A percentile compares a stretch with the other conserved stretches of the same genome.
Evolutionary conservation across 1,284 basidiomycete genomes (phyloP).

Genomic region (Pisolithus thermaeus): DNA sequence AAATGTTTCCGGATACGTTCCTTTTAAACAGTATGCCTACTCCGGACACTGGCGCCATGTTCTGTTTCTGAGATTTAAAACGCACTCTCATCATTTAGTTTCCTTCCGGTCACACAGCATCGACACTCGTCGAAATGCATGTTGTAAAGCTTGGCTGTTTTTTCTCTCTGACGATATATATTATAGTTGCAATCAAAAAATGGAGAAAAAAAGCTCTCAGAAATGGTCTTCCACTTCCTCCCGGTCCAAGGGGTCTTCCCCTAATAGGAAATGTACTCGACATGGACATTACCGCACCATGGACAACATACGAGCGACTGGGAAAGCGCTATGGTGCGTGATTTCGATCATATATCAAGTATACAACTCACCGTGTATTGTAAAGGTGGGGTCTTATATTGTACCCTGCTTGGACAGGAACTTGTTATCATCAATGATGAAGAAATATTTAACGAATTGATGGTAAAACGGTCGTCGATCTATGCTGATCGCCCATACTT

Average conservation of each 20-base stretch:
- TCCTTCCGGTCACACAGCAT: no score
- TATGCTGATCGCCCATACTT: constrained; percentile 26
- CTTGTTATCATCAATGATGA: constrained; percentile 25
- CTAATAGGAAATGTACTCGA: constrained; percentile 17
- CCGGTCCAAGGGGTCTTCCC: constrained; percentile 22
- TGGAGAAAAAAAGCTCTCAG: background rate
- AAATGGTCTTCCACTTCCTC: constrained; percentile 13
- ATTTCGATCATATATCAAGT: background rate
- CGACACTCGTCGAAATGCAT: no score
- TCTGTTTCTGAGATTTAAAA: no score
- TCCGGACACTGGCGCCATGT: no score
- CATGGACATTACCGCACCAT: constrained; percentile 19
- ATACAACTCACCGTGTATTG: background rate
- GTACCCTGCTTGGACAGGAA: constrained; percentile 20
- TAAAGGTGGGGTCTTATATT: constrained; percentile 26
- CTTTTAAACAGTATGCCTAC: no score
- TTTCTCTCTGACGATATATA: no score
- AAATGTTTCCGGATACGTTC: no score
- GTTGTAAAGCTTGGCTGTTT: no score
- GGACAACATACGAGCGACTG: constrained; percentile 23
- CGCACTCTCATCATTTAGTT: no score
- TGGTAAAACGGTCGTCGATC: constrained; percentile 24
- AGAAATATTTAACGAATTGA: constrained; percentile 21
- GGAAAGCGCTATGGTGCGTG: constrained; percentile 5
- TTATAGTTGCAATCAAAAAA: background rate